Evolutionary conservation across 306 rosid species (phyloP).

Genomic region (Gynostemma pentaphyllum): DNA sequence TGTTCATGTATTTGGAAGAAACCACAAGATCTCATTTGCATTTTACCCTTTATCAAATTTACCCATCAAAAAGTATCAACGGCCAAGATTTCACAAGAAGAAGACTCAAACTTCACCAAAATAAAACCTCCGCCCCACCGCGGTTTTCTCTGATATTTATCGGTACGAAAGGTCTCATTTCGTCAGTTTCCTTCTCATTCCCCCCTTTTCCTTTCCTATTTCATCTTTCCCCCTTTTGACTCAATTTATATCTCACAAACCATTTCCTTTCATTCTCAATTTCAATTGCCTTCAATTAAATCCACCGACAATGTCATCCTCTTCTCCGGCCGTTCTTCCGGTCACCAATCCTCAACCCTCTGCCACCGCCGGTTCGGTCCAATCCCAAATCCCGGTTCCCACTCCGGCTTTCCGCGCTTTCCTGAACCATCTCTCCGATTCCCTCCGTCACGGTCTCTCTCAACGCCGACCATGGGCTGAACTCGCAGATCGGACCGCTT

Average conservation of each 20-base stretch:
- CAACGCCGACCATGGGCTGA: conserved; percentile 90
- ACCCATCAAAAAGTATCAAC: not conserved
- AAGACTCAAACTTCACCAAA: not conserved
- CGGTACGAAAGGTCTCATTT: not conserved
- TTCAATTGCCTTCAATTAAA: not conserved
- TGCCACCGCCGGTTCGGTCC: not conserved
- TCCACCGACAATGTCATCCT: conserved; percentile 35
- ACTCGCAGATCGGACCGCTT: conserved; percentile 58
- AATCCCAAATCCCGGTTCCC: conserved; percentile 37
- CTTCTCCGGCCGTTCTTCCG: conserved; percentile 57
- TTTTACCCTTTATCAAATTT: too few species aligned
- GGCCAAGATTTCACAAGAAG: not conserved
- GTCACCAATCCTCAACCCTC: conserved; percentile 25
- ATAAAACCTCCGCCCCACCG: not conserved
- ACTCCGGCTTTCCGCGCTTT: conserved; percentile 57
- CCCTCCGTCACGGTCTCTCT: conserved; percentile 57
- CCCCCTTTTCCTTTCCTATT: not conserved
- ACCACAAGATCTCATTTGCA: too few species aligned
- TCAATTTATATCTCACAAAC: not conserved
- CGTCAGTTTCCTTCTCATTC: conserved; percentile 2
- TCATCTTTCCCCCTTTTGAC: conserved; percentile 4
- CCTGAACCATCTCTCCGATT: conserved; percentile 35
- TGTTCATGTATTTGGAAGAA: too few species aligned
- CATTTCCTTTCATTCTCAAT: not conserved
- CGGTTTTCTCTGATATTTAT: conserved; percentile 4